Evolutionary conservation across 2,329 filamentous ascomycete genomes (phyloP).

Genomic region (Xylariomycetidae sp.): DNA sequence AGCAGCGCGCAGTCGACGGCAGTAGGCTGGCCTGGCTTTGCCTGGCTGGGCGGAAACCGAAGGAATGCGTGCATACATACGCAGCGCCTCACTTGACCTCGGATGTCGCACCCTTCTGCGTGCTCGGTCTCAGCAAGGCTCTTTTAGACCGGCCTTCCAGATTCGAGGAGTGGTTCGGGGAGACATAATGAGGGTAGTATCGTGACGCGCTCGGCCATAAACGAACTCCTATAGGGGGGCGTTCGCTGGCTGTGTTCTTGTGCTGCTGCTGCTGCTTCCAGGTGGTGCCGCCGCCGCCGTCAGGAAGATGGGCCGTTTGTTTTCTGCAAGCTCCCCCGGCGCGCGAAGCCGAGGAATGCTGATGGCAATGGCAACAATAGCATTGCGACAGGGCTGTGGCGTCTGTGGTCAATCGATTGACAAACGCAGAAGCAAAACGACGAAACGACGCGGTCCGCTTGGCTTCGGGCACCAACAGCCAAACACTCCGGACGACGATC

Average conservation of each 20-base stretch:
- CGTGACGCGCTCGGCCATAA: slow-evolving; percentile 6
- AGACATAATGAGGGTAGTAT: slow-evolving; percentile 5
- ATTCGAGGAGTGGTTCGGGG: slow-evolving; percentile 6
- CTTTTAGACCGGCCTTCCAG: slow-evolving; percentile 12
- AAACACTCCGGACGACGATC: slow-evolving; percentile 28
- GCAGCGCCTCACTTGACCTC: slow-evolving; percentile 26
- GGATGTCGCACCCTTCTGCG: slow-evolving; percentile 14
- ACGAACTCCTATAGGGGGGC: slow-evolving; percentile 1
- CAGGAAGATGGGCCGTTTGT: too few species aligned
- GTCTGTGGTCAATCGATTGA: slow-evolving; percentile 18
- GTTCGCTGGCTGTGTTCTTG: too few species aligned
- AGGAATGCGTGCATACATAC: slow-evolving; percentile 17
- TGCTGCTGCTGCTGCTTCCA: too few species aligned
- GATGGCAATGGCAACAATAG: too few species aligned
- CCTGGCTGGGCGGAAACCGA: slow-evolving; percentile 10
- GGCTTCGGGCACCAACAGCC: slow-evolving; percentile 34
- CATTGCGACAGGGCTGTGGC: slow-evolving; percentile 13
- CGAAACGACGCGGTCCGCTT: slow-evolving; percentile 21
- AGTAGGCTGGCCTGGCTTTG: slow-evolving; percentile 10
- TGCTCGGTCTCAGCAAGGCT: slow-evolving; percentile 13
- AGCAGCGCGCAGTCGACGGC: too few species aligned
- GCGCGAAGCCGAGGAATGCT: too few species aligned
- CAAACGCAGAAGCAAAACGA: slow-evolving; percentile 20
- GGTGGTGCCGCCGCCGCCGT: too few species aligned
- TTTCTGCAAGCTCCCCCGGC: too few species aligned